A percentile compares a stretch with the other conserved stretches of the same genome.
phyloP scores from a whole-genome alignment of 306 rosid genomes.

The Notholithocarpus densiflorus region DNA sequence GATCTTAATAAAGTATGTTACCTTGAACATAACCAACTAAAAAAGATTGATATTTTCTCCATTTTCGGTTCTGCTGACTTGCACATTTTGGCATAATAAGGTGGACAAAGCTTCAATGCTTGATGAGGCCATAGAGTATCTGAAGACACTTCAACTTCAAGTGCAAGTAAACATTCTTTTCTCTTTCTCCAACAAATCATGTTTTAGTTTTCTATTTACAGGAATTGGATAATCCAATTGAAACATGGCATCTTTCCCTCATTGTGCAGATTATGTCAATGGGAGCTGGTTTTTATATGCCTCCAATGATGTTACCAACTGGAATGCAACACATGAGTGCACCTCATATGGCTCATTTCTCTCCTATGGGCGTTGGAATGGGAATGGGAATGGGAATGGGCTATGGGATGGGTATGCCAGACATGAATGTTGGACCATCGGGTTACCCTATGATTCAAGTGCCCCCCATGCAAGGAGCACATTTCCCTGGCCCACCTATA shows the following conservation, averaged over 20 bases:
- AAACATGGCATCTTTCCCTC: conserved; percentile 25
- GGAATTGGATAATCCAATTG: conserved; percentile 6
- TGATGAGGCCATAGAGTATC: conserved; percentile 89
- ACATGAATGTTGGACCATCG: conserved; percentile 60
- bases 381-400: conserved; percentile 80
- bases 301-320: conserved; percentile 68
- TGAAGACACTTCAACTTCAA: conserved; percentile 83
- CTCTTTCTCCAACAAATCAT: background rate
- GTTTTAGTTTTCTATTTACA: conserved; percentile 4
- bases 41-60: conserved; percentile 10
- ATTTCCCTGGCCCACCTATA: conserved; percentile 52
- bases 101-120: conserved; percentile 96
- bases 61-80: conserved; percentile 31
- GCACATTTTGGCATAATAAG: conserved; percentile 27
- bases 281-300: conserved; percentile 81
- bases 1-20: background rate
- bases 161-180: conserved; percentile 52
- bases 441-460: conserved; percentile 67
- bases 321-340: conserved; percentile 80
- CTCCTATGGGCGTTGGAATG: conserved; percentile 63
- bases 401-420: conserved; percentile 73
- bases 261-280: conserved; percentile 77
- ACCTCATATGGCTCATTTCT: conserved; percentile 56
- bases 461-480: conserved; percentile 79
- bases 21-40: conserved; percentile 5